Conservation (phyloP, 1,284 basidiomycete genomes). For the Irpex lacteus region DNA sequence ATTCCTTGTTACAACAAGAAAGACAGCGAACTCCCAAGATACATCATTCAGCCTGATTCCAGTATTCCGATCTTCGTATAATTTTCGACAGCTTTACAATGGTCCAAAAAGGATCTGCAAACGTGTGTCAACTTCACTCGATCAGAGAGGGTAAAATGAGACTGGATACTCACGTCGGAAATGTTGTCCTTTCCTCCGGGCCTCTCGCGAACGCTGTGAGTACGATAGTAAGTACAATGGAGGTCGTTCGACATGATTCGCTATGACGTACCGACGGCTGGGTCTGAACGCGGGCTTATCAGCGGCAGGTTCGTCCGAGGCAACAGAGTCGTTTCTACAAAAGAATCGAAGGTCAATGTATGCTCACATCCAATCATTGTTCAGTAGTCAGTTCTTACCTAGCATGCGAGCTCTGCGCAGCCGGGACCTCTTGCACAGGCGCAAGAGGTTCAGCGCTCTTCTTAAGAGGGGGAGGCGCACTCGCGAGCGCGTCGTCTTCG, state of each 20-base stretch:
- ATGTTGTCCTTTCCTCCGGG: slow-evolving; percentile 66
- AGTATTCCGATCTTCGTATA: neutral
- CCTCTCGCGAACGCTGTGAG: slow-evolving; percentile 24
- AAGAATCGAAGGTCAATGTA: neutral
- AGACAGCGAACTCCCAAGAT: neutral
- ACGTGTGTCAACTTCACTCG: neutral
- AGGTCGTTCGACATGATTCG: too few relatives aligned
- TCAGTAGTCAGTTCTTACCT: neutral
- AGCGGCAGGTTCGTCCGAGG: neutral
- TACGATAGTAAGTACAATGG: neutral
- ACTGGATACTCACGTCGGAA: slow-evolving; percentile 47
- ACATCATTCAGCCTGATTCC: neutral
- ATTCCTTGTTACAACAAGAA: neutral
- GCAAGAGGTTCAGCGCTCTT: slow-evolving; percentile 6
- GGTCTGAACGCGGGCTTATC: slow-evolving; percentile 49
- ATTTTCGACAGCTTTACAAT: neutral
- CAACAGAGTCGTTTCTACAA: neutral
- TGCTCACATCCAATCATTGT: neutral
- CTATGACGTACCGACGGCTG: slow-evolving; percentile 52
- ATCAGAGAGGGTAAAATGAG: too few relatives aligned
- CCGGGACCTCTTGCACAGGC: neutral
- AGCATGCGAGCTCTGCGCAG: neutral
- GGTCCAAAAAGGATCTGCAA: slow-evolving; percentile 3
- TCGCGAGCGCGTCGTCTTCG: neutral
- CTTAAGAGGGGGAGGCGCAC: too few relatives aligned